Evolutionary conservation across 352 stramenopile genomes (phyloP), one percentile per base, ranked within the genome.

Genomic region (Elongisporangium undulatum): DNA sequence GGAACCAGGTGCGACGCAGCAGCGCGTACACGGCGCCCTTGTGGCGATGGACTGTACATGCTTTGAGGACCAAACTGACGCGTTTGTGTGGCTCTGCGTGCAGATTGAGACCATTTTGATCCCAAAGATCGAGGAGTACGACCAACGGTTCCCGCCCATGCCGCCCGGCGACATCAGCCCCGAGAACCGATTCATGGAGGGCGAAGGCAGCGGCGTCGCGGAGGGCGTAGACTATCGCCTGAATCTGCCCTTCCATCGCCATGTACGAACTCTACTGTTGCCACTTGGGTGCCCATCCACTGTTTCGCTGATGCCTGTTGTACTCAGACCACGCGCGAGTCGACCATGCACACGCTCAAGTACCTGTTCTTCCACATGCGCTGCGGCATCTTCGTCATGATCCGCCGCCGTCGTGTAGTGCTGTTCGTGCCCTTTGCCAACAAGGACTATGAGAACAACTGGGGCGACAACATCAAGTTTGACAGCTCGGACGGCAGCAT

Each of bases 331-430:
- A 94, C 81, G 54, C 85, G 82, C 48, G 79, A 85, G 57, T 98
- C 91, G 2, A 97, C 91, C 15, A 71, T 96, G 15, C 98, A 99
- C 69, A 99, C 96, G 38, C 82, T 99, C 58, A 92, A 94, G 64
- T 99, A 99, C 77, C 72, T 99, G 21, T 99, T 99, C 71, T 92
- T 96, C 74, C 96, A 99, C 82, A 99, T 98, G 91, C 97, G 97
- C 61, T 99, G 95, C 68, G 97, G 96, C 10, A 98, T 99, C 48
- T 98, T 98, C 63, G 97, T 99, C 38, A 98, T 99, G 93, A 99
- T 99, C 69, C 93, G 96, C 9, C 78, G 96, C 38, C 89, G 90
- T 20, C 85, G 95, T 63, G 78, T 99, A 17, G 85, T 96, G 17
- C 92, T 99, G 20, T 99, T 99, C 69, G 94, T 90, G 53, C 97